Evolutionary conservation across 2,329 filamentous ascomycete species (phyloP), one percentile per base, ranked within the genome.

Genomic region (Paecilomyces formosus): DNA sequence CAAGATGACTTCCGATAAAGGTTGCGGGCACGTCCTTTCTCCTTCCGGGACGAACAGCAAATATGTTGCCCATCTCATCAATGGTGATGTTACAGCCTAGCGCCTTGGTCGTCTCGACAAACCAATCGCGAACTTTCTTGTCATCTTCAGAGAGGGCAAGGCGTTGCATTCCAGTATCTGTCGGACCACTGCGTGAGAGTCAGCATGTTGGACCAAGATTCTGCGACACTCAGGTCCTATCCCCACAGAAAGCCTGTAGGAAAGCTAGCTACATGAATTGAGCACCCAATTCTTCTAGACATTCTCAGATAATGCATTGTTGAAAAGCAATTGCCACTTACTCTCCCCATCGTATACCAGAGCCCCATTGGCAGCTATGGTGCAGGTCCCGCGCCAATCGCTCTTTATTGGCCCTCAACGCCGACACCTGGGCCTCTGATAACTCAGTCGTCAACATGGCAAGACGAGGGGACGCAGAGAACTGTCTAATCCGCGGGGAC

Each of bases 91-190:
- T 78, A 70, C 89, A 93, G 9, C 86, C 88, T 0, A 92, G 75
- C 0, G 75, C 76, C 65, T 83, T 74, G 1, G 84, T 85, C 0
- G 84, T 86, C 18, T 85, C 71, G 0, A 86, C 80, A 62, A 94
- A 92, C 89, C 89, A 94, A 70, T 89, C 84, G 45, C 90, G 83
- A 12, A 82, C 88, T 65, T 82, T 73, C 67, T 87, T 89, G 69
- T 93, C 90, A 1, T 84, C 78, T 64, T 92, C 85, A 1, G 86
- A 86, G 21, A 93, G 79, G 2, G 88, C 78, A 1, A 93, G 82
- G 1, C 90, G 85, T 26, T 84, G 82, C 89, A 93, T 93, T 58
- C 90, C 90, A 0, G 86, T 89, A 59, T 92, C 85, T 12, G 83
- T 88, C 33, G 68, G 62, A 7, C 64, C 66, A 61, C 73, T 75